Percentiles rank a stretch among this genome's conserved stretches.
Conservation (phyloP, 371 early-diverging fungal species). For the Rhizomucor miehei region DNA sequence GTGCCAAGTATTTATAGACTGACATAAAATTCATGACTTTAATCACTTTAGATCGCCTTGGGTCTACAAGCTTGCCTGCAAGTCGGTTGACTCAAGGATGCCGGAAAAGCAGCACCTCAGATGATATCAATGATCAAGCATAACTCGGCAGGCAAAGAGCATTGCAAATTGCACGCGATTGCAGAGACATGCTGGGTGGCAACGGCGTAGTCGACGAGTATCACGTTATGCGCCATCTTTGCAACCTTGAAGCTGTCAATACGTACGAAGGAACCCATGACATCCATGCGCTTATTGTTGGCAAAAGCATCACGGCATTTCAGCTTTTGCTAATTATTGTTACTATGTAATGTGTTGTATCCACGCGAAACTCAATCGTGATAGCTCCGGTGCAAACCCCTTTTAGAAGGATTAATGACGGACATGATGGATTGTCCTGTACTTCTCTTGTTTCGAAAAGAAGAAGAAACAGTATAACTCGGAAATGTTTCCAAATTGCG, state of each 20-base stretch:
- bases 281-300: constrained; percentile 92
- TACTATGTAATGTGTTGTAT: too few relatives aligned
- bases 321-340: neutral
- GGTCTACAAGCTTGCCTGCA: constrained; percentile 89
- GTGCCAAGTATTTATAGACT: too few relatives aligned
- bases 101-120: constrained; percentile 84
- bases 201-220: constrained; percentile 97
- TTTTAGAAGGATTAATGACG: too few relatives aligned
- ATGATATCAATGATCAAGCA: constrained; percentile 97
- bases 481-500: too few relatives aligned
- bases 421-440: too few relatives aligned
- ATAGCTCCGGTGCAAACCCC: too few relatives aligned
- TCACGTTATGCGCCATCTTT: constrained; percentile 93
- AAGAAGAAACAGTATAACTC: too few relatives aligned
- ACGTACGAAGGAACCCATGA: constrained; percentile 98
- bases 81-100: constrained; percentile 93
- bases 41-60: constrained; percentile 63
- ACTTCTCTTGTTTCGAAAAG: too few relatives aligned
- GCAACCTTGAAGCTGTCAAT: constrained; percentile 94
- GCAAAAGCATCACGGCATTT: constrained; percentile 75
- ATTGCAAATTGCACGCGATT: constrained; percentile 85
- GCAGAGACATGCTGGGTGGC: constrained; percentile 87
- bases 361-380: too few relatives aligned
- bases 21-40: neutral
- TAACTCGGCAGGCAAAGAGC: constrained; percentile 95